Conservation (phyloP, 2,329 filamentous ascomycete species). For the Neofusicoccum cordaticola region DNA sequence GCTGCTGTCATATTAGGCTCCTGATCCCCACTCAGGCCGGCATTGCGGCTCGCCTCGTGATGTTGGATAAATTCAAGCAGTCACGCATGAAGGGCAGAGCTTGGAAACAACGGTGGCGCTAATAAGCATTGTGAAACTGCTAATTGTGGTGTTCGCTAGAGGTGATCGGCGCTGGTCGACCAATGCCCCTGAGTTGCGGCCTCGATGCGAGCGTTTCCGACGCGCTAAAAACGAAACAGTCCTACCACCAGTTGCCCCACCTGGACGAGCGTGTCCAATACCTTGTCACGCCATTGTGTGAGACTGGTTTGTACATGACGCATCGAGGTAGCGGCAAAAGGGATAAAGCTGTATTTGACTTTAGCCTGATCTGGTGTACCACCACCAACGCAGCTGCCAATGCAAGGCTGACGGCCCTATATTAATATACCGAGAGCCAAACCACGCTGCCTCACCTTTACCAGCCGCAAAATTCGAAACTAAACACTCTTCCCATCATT, state of each 20-base stretch:
- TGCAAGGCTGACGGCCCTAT: too few relatives aligned
- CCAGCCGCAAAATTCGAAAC: background rate
- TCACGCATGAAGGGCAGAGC: background rate
- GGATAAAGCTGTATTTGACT: background rate
- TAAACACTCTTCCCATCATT: background rate
- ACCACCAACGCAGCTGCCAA: background rate
- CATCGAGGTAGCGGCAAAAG: background rate
- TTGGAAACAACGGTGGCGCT: background rate
- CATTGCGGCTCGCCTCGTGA: background rate
- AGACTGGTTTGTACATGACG: background rate
- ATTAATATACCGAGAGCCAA: too few relatives aligned
- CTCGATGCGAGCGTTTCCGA: background rate
- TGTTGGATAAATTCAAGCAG: background rate
- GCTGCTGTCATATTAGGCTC: background rate
- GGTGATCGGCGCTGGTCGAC: background rate
- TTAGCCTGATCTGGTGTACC: background rate
- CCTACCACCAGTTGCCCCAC: background rate
- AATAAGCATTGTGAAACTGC: slow-evolving; percentile 8
- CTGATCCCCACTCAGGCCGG: background rate
- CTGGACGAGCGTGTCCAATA: background rate
- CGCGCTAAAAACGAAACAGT: slow-evolving; percentile 2
- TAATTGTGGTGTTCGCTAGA: background rate
- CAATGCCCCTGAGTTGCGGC: background rate
- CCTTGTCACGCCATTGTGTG: background rate
- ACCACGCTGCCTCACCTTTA: too few relatives aligned